Base-by-base conservation (phyloP, 129 eudicot species). In the Chrysanthemum makinoi region DNA sequence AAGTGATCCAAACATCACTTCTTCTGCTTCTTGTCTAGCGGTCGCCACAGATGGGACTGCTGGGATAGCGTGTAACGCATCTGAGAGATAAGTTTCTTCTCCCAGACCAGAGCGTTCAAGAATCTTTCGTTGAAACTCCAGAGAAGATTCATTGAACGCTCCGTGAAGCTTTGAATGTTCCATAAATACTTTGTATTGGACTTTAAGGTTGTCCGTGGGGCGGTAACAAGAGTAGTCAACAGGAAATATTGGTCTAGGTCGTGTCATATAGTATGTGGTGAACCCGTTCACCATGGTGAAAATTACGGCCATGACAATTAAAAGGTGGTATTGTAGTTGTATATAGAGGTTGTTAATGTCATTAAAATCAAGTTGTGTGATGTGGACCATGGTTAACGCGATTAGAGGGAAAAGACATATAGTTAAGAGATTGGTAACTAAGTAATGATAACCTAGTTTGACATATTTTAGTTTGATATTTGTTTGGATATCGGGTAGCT, bases 191-290 rank as follows among this genome's bases (percentile, higher is more conserved):
- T 83, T 53, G 66, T 60, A 77, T n/a, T 50, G 18, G 51, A 77
- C 76, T 17, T 69, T 77, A 2, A 69, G 59, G 22, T 70, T 11
- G 35, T 70, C 81, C 50, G 83, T 77, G 6, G 90, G 87, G 1
- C 64, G 72, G 66, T 80, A 77, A 28, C 90, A 86, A 9, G 83
- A 80, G 73, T 76, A 82, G 65, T 80, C 90, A 6, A 86, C 74
- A 14, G 82, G 85, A 72, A 82, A 86, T 62, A 86, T 60, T 59
- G 72, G 72, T 35, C 43, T 54, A 35, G 81, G 81, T n/a, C 66
- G 71, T 71, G 76, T 77, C 72, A 62, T 69, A 6, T 19, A 71
- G 62, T 77, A 70, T 1, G 66, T 4, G 2, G 66, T 77, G 12
- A 60, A 24, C 3, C 72, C 81, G 64, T 20, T 50, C 13, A 68